Evolutionary conservation across 768 basidiomycete species (phyloP), one percentile per base, ranked within the genome.

Genomic region (Trichaptum fuscoviolaceum): DNA sequence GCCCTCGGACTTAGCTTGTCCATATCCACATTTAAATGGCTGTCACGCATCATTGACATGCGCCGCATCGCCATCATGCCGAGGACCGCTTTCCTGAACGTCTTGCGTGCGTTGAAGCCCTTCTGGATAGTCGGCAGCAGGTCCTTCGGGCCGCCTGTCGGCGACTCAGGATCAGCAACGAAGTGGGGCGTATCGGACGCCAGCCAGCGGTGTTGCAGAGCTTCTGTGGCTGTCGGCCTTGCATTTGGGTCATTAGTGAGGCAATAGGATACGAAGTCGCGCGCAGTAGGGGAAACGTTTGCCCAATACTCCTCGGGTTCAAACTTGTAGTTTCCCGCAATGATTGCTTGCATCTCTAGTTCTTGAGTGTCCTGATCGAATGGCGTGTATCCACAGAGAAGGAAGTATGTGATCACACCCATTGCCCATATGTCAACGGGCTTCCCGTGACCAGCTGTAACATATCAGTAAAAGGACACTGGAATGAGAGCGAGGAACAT

Each of bases 361-460:
- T 86, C 85, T 72, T 91, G 91, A 1, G 84, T 87, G 67, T 98
- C 96, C 26, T 94, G 88, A 76, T 99, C 96, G 75, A 99, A 99
- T 0, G 97, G 97, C 6, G 97, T 99, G 80, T 99, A 96, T 74
- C 87, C 88, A 63, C 88, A 89, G 27, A 98, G 88, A 3, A 98
- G 81, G 88, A 97, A 97, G 79, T 98, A 98, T 15, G 96, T 92
- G 76, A 99, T 96, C 62, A 99, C 96, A 52, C 96, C 96, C 87
- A 99, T 96, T 0, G 96, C 95, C 96, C 95, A 96, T 65, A 96
- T 79, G 72, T 96, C 96, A 20, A 97, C 96, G 9, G 96, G 95
- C 78, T 93, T 97, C 57, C 91, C 87, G 72, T 99, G 96, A 3
- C 96, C 96, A 65, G 88, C 91, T 92, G 73, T 34, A 64, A 58